Evolutionary conservation across 805 yeast genomes (phyloP), one percentile per base, ranked within the genome.

Genomic region (Lachancea sp.): DNA sequence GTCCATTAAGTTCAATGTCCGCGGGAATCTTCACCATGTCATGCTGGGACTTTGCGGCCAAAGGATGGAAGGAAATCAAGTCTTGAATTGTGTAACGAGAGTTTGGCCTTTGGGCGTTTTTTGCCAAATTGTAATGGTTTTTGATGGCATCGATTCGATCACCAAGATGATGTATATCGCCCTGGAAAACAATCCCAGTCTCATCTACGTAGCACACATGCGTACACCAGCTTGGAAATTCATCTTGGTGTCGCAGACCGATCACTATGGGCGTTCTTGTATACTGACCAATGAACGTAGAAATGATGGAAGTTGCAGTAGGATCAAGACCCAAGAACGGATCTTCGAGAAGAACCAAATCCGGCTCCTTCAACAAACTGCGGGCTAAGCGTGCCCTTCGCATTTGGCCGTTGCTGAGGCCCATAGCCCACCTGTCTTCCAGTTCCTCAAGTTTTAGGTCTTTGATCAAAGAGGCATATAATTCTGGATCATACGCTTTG

Each of bases 251-350:
- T 45, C 96, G 70, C 36, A 89, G 68, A 0, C 98, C 98, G 5
- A 88, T 77, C 7, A 87, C 72, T 22, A 79, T 67, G 1, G 84
- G 81, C 26, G 57, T 44, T 19, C 38, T 30, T n/a, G 52, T 45
- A 36, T 52, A 55, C 2, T 39, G 43, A 0, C 53, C 45, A 18
- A 65, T 47, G 41, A 62, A 58, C 10, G 59, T 57, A 15, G 87
- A 77, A 16, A 91, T 86, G 7, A 74, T 64, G 1, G 63, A 49
- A 0, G 86, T 69, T 11, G 95, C 90, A 1, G 63, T 59, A 0
- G 95, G 93, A 57, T 91, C 99, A 15, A 91, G 69, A 0, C 98
- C 99, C 34, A 93, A 63, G 55, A 89, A 91, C 9, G 96, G 96
- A 56, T 93, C 98, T 62, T 93, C 98, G 16, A 91, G 72, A 3